These are phyloP conservation scores for Chrysoporthe deuterocubensis DNA, from an alignment of 2,329 filamentous ascomycete species.

Conservation along the genomic window DNA sequence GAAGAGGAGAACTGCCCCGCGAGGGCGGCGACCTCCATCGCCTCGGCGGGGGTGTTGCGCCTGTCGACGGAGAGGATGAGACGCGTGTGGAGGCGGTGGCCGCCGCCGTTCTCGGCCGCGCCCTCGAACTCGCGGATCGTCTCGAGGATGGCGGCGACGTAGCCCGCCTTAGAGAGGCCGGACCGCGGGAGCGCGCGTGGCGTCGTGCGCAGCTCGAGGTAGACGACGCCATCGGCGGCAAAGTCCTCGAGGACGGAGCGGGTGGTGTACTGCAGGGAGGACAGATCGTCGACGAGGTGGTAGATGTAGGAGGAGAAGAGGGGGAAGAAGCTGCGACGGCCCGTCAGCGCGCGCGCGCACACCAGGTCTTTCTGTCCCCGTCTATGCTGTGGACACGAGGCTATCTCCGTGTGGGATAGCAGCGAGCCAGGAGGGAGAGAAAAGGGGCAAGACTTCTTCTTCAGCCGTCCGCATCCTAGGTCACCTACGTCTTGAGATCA, in stretches of 20 bases:
- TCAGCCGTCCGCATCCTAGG: neutral
- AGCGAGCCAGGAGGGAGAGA: neutral
- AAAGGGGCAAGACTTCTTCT: neutral
- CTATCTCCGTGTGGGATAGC: no score
- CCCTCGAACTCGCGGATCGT: conserved; percentile 60
- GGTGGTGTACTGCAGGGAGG: conserved; percentile 66
- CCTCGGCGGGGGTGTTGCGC: conserved; percentile 61
- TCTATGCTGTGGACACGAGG: no score
- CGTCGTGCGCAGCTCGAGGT: conserved; percentile 81
- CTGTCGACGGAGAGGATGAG: conserved; percentile 80
- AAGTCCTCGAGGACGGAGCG: conserved; percentile 69
- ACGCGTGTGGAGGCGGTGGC: conserved; percentile 55
- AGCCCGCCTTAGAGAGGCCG: conserved; percentile 61
- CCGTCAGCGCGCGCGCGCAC: neutral
- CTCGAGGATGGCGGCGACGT: conserved; percentile 68
- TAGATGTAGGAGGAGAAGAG: conserved; percentile 83
- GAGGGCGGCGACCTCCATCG: conserved; percentile 66
- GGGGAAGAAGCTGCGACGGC: conserved; percentile 67
- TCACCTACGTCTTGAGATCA: conserved; percentile 66
- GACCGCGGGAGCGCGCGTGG: conserved; percentile 62
- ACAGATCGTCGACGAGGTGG: conserved; percentile 67
- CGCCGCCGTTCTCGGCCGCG: neutral
- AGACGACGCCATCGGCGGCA: conserved; percentile 70
- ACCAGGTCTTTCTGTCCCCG: no score
- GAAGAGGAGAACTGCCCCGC: conserved; percentile 53